Base-by-base conservation (phyloP, 148 eudicot genomes). In the Nepenthes mirabilis region DNA sequence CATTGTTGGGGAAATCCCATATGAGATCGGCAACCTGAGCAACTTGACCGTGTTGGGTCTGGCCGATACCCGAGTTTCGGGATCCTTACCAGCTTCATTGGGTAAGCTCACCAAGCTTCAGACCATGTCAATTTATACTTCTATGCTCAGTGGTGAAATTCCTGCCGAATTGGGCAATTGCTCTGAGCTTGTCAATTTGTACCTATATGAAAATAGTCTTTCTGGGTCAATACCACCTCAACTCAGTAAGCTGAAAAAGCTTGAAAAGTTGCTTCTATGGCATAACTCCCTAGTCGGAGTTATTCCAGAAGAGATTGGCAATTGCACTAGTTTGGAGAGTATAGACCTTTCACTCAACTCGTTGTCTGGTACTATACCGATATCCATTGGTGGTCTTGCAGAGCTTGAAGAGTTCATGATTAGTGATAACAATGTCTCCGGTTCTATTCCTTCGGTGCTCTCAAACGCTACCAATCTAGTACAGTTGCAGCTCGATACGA, bases 401-500 rank as follows among this genome's bases (percentile, higher is more conserved):
- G 49, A 66, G 59, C 86, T 88, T 14, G 43, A 80, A 57, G 96
- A 88, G 70, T 77, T 88, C 33, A 85, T 88, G 96, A 69, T 88
- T 54, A 84, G 88, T 58, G 71, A 80, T 67, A 88, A 88, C 59
- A 88, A 88, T 53, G 64, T 88, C n/a, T 78, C 88, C 23, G 96
- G 96, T 63, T 70, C 91, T 3, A 88, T 88, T 7, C 96, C 96
- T 23, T 45, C 74, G 1, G 78, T 65, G 23, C 69, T 88, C 14
- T 71, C 84, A 11, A 84, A 88, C 33, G 74, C 78, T 2, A 70
- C 78, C 1, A 79, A 70, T 51, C 60, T 88, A 13, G 51, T 64
- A 2, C 91, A 88, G 47, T 68, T 88, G 3, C 91, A 88, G 69
- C 61, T 88, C 33, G 96, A 88, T 70, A 77, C 77, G 0, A 88